Evolutionary conservation across 129 eudicot genomes (phyloP).

Genomic region (Helianthus tuberosus): DNA sequence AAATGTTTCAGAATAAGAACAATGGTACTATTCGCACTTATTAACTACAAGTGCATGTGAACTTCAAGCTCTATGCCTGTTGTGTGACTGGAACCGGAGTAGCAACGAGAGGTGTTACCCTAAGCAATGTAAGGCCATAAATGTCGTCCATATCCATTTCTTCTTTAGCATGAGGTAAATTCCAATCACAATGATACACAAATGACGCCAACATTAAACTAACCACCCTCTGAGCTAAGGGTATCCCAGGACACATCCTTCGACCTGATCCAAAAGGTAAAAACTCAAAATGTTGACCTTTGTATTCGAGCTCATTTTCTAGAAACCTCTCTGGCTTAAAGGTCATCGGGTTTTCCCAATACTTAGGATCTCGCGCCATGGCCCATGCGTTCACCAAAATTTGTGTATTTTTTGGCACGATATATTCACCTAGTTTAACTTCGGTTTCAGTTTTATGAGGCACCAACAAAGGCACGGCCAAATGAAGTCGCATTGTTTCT

Average conservation of each 20-base stretch:
- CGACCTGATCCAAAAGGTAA: constrained; percentile 6
- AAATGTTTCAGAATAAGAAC: no score
- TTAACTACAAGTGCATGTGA: background rate
- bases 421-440: background rate
- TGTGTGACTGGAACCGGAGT: background rate
- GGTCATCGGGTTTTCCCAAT: background rate
- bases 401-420: constrained; percentile 7
- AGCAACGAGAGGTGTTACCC: background rate
- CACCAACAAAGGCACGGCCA: background rate
- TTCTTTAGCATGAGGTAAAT: constrained; percentile 1
- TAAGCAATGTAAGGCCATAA: background rate
- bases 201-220: background rate
- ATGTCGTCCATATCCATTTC: constrained; percentile 1
- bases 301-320: background rate
- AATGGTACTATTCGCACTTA: no score
- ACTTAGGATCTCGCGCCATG: background rate
- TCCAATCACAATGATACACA: constrained; percentile 7
- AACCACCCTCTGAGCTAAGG: constrained; percentile 1
- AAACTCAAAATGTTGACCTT: background rate
- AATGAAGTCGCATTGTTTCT: constrained; percentile 7
- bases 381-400: constrained; percentile 3
- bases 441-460: constrained; percentile 3
- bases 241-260: constrained; percentile 9
- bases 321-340: background rate
- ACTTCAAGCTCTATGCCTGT: background rate